phyloP scores from a whole-genome alignment of 2,329 filamentous ascomycete species.

The Ophiosphaerella narmari region DNA sequence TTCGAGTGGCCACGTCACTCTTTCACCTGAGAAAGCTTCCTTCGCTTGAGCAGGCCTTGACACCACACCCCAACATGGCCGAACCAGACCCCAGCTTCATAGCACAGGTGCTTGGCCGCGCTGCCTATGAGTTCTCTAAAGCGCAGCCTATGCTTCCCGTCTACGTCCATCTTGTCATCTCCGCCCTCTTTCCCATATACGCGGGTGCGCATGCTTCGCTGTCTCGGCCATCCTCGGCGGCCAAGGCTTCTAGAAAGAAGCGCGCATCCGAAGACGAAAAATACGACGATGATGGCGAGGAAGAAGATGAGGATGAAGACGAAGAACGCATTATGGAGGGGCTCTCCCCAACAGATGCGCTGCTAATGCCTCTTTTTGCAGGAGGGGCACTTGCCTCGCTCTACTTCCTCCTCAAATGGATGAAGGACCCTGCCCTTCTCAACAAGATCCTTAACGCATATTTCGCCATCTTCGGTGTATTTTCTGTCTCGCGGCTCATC shows the following conservation, averaged over 20 bases:
- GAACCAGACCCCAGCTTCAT: conserved; percentile 34
- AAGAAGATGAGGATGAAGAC: conserved; percentile 57
- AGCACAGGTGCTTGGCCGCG: conserved; percentile 33
- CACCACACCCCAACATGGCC: conserved; percentile 26
- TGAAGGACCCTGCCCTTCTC: conserved; percentile 78
- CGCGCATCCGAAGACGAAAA: conserved; percentile 27
- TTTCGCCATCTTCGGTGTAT: conserved; percentile 79
- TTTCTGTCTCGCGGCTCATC: conserved; percentile 73
- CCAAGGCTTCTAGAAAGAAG: conserved; percentile 61
- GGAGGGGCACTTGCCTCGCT: conserved; percentile 72
- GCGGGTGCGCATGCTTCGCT: conserved; percentile 84
- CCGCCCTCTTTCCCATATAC: conserved; percentile 82
- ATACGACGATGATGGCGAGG: conserved; percentile 53
- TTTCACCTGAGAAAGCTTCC: not conserved
- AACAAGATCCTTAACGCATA: conserved; percentile 85
- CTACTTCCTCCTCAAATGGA: conserved; percentile 88
- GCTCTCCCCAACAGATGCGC: conserved; percentile 75
- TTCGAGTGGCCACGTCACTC: not conserved
- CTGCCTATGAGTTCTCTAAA: conserved; percentile 51
- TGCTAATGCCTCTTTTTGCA: conserved; percentile 82
- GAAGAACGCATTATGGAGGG: conserved; percentile 66
- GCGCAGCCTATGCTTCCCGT: conserved; percentile 55
- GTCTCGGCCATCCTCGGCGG: conserved; percentile 79
- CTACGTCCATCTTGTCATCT: conserved; percentile 65
- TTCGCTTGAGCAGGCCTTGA: not conserved